Evolutionary conservation across 139 green algal species (phyloP).

Genomic region (Haematococcus lacustris): DNA sequence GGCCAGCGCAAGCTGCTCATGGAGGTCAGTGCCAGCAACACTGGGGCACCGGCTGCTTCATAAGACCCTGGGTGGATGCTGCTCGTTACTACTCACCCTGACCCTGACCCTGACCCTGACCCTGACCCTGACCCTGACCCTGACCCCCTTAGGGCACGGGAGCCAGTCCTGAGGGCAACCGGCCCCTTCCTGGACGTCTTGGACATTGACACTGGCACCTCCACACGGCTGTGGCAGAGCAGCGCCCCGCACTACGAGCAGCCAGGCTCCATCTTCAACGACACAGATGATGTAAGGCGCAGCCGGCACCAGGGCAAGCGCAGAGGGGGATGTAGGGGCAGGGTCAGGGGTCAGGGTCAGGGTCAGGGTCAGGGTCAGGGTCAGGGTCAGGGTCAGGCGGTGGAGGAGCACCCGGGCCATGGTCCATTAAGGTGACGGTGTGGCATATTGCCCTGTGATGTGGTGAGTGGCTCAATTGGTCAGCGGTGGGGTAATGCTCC

Average conservation of each 20-base stretch:
- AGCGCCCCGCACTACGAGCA: conserved; percentile 63
- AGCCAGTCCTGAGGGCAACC: conserved; percentile 74
- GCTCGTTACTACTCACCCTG: no score
- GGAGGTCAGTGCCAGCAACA: conserved; percentile 37
- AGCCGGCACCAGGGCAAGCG: no score
- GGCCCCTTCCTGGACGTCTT: conserved; percentile 88
- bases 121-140: no score
- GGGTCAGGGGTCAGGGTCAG: background rate
- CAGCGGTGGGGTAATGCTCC: background rate
- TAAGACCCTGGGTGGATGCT: no score
- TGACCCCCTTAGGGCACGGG: conserved; percentile 69
- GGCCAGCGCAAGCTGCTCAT: conserved; percentile 69
- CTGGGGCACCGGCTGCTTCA: no score
- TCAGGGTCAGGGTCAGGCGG: background rate
- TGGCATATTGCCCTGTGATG: background rate
- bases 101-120: no score
- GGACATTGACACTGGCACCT: conserved; percentile 54
- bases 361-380: no score
- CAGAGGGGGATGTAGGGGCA: background rate
- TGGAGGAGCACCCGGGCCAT: background rate
- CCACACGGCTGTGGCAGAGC: conserved; percentile 80
- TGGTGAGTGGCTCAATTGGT: background rate
- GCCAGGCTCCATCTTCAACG: conserved; percentile 60
- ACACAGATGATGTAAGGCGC: conserved; percentile 20
- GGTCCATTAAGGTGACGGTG: background rate